Percentiles rank a stretch among this genome's conserved stretches.
Conservation (phyloP, 345 rosid species). For the Eucalyptus polyanthemos region DNA sequence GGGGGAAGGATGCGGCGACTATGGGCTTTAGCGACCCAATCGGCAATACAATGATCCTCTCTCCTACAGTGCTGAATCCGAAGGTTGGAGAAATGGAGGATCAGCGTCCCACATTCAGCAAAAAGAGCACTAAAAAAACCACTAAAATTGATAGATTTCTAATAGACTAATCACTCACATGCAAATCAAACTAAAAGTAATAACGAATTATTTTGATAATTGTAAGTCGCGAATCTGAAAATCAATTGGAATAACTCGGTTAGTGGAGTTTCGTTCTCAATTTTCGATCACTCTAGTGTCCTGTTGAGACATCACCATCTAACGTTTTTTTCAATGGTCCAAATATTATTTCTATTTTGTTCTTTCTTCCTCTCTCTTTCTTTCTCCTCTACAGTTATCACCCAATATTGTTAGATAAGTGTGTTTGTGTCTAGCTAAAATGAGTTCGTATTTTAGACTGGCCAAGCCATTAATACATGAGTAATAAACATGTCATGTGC, state of each 20-base stretch:
- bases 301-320: not conserved
- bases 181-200: not conserved
- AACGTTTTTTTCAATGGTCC: not conserved
- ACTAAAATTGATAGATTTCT: not conserved
- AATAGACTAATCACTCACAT: not conserved
- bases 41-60: too few species aligned
- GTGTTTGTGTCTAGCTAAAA: not conserved
- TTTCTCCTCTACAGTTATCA: not conserved
- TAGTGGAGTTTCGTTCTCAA: not conserved
- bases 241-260: not conserved
- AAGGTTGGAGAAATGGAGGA: too few species aligned
- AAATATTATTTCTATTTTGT: too few species aligned
- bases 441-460: not conserved
- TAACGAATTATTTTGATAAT: too few species aligned
- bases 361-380: too few species aligned
- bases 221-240: not conserved
- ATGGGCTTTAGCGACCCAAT: too few species aligned
- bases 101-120: too few species aligned
- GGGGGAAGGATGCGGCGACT: too few species aligned
- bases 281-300: too few species aligned
- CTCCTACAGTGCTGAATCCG: too few species aligned
- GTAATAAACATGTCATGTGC: not conserved
- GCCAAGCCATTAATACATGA: not conserved
- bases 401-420: not conserved
- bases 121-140: not conserved